Evolutionary conservation across 208 protist species (phyloP).

Genomic region (Crithidia mellificae): DNA sequence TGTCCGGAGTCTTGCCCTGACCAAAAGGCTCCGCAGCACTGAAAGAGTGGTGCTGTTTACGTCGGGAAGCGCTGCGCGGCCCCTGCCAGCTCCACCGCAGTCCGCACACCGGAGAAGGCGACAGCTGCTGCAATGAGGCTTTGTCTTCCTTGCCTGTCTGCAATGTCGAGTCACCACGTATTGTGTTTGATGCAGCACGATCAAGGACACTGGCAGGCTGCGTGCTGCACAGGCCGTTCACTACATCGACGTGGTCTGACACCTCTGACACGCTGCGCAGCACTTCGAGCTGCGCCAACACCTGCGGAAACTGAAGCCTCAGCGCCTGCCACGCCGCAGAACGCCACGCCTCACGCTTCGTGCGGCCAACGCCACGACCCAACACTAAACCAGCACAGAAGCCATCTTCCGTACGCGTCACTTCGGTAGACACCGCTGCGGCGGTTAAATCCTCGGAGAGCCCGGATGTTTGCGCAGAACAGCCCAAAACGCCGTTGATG

Average conservation of each 20-base stretch:
- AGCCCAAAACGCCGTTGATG: slow-evolving; percentile 12
- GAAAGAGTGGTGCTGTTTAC: neutral
- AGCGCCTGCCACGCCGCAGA: slow-evolving; percentile 59
- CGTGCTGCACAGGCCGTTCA: slow-evolving; percentile 10
- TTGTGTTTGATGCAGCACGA: too few species aligned
- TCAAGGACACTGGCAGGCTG: neutral
- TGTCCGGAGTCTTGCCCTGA: too few species aligned
- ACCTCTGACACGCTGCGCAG: slow-evolving; percentile 37
- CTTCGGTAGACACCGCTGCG: too few species aligned
- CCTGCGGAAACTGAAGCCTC: slow-evolving; percentile 49
- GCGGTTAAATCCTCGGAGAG: too few species aligned
- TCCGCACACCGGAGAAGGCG: neutral
- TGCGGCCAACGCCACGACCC: slow-evolving; percentile 52
- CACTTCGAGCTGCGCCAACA: slow-evolving; percentile 44
- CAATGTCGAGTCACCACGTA: too few species aligned
- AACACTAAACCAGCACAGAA: slow-evolving; percentile 30
- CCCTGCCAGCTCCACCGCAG: slow-evolving; percentile 3
- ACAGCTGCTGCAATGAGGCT: too few species aligned
- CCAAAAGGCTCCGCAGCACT: neutral
- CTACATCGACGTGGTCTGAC: slow-evolving; percentile 15
- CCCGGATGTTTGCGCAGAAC: neutral
- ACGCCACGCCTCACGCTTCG: slow-evolving; percentile 53
- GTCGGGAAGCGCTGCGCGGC: too few species aligned
- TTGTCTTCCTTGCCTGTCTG: too few species aligned
- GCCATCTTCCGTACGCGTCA: neutral